phyloP scores from a whole-genome alignment of 257 asterid species.

The Fraxinus americana region DNA sequence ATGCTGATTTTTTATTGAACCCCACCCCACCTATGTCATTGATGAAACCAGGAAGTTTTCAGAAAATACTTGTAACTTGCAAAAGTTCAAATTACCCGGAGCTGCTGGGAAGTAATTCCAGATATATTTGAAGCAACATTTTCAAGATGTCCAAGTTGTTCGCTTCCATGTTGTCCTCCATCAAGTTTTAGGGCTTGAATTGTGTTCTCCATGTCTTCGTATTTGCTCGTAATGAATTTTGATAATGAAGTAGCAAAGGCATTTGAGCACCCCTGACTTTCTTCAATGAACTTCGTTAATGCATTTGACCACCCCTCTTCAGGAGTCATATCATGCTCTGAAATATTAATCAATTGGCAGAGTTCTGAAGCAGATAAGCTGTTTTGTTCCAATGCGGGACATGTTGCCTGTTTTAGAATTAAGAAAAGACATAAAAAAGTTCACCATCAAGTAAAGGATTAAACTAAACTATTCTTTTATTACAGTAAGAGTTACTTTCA shows the following conservation, averaged over 20 bases:
- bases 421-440: slow-evolving; percentile 11
- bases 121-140: slow-evolving; percentile 54
- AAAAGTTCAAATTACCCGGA: slow-evolving; percentile 49
- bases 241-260: slow-evolving; percentile 63
- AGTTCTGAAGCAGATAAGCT: slow-evolving; percentile 54
- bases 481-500: neutral
- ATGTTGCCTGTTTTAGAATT: slow-evolving; percentile 71
- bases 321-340: slow-evolving; percentile 41
- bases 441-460: neutral
- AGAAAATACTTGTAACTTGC: neutral
- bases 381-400: slow-evolving; percentile 70
- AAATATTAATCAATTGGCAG: slow-evolving; percentile 32
- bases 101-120: slow-evolving; percentile 78
- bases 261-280: slow-evolving; percentile 48
- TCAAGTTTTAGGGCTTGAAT: slow-evolving; percentile 36
- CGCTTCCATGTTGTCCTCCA: slow-evolving; percentile 41
- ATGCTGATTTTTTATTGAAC: neutral
- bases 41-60: neutral
- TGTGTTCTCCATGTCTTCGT: slow-evolving; percentile 37
- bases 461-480: neutral
- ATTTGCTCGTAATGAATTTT: slow-evolving; percentile 49
- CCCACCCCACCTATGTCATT: neutral
- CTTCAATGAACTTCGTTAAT: slow-evolving; percentile 39
- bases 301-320: slow-evolving; percentile 50
- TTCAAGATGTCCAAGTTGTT: slow-evolving; percentile 42